Evolutionary conservation across 192 early-diverging fungal genomes (phyloP), one percentile per base, ranked within the genome.

Genomic region (Kappamyces sp.): DNA sequence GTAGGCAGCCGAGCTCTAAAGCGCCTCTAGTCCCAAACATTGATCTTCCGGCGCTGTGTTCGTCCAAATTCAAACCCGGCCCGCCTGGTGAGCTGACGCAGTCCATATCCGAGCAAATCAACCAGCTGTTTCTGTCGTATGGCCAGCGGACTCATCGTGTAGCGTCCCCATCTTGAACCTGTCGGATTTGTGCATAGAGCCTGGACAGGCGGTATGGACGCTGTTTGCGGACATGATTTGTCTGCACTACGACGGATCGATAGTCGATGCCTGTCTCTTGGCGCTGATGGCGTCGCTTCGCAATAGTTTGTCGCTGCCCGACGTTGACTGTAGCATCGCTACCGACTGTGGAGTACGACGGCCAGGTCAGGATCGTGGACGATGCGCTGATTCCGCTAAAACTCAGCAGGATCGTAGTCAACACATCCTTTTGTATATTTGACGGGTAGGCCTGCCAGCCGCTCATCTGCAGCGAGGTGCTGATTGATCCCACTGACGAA

Each of bases 141-240:
- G 14, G 32, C 12, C 31, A 36, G 33, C 35, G 1, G 22, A 22
- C 22, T 22, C 22, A 22, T 22, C 22, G 22, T 22, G 8, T 55
- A 84, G 82, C 48, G 65, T 71, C 32, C 49, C 71, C 6, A 69
- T 91, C 30, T n/a, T 91, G 32, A 68, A 86, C 62, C 61, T 87
- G n/a, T 66, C 74, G 38, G 64, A 71, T 35, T 75, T 98, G 34
- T 88, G 88, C 61, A 94, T 98, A 54, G 87, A 86, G 61, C 63
- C 71, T 7, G 86, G 86, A 32, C 75, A 83, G 47, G 91, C 88
- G 4, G 89, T 80, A 14, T 98, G 93, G 95, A 76, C 84, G 31
- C 69, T 96, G 33, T 85, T 89, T 49, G 84, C 84, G 4, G 95
- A 98, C 67, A 84, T 95, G 45, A 85, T 94, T 32, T 95, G 90